These are phyloP conservation scores for Urostyla sp. DNA, from an alignment of 73 alveolate species.

Conservation along the genomic window DNA sequence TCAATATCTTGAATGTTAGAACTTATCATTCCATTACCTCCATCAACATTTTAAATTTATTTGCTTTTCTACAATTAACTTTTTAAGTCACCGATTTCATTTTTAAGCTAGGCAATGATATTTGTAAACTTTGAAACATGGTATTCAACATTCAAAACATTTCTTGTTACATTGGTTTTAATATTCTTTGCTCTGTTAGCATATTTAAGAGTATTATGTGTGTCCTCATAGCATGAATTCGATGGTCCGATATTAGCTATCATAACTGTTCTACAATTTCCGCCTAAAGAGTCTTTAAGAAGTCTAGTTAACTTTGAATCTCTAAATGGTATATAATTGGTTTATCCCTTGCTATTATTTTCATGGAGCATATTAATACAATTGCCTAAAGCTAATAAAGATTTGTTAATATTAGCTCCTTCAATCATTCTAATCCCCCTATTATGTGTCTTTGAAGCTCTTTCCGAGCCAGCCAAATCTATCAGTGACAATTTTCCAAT, in stretches of 20 bases:
- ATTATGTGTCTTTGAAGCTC: constrained; percentile 96
- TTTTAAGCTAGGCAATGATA: constrained; percentile 88
- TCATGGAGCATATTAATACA: constrained; percentile 98
- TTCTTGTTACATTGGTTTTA: constrained; percentile 92
- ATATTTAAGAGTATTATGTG: constrained; percentile 99
- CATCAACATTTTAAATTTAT: background rate
- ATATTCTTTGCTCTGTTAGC: constrained; percentile 99
- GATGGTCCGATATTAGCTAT: constrained; percentile 97
- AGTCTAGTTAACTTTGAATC: constrained; percentile 98
- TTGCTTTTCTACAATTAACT: constrained; percentile 16
- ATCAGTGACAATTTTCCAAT: constrained; percentile 96
- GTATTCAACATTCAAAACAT: constrained; percentile 94
- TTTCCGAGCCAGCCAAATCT: constrained; percentile 99
- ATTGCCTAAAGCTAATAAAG: constrained; percentile 97
- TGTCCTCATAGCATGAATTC: constrained; percentile 93
- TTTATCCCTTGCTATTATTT: constrained; percentile 82
- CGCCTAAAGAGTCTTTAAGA: constrained; percentile 99
- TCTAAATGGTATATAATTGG: constrained; percentile 96
- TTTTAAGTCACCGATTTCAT: constrained; percentile 72
- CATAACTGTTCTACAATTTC: constrained; percentile 99
- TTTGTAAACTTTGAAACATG: constrained; percentile 97
- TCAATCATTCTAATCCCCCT: constrained; percentile 98
- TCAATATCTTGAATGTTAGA: constrained; percentile 7
- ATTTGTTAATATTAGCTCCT: constrained; percentile 98
- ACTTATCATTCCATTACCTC: background rate